A percentile compares a stretch with the other conserved stretches of the same genome.
Conservation (phyloP, 192 early-diverging fungal genomes). For the Backusella circina region DNA sequence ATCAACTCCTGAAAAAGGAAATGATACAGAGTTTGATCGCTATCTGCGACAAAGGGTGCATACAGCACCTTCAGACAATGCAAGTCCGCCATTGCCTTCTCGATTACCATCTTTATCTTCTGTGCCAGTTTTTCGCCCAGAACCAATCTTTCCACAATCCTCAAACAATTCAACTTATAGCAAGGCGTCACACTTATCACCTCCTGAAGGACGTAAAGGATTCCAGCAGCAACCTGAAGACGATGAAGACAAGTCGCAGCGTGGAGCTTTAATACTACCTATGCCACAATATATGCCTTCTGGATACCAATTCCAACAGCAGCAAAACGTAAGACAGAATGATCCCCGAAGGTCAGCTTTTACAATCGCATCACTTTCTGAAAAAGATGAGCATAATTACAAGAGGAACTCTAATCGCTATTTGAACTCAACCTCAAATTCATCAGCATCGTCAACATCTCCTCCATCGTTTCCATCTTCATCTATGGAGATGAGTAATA, state of each 20-base stretch:
- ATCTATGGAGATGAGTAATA: neutral
- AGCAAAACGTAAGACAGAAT: neutral
- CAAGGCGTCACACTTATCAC: neutral
- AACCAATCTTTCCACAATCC: neutral
- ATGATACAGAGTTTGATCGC: constrained; percentile 19
- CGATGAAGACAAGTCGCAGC: neutral
- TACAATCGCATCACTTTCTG: neutral
- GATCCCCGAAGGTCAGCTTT: constrained; percentile 5
- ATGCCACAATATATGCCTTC: neutral
- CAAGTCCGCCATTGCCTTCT: constrained; percentile 7
- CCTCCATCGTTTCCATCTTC: neutral
- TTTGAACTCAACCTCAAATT: constrained; percentile 3
- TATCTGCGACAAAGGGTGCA: constrained; percentile 15
- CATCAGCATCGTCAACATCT: neutral
- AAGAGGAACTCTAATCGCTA: neutral
- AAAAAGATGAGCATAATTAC: neutral
- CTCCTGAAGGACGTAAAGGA: neutral
- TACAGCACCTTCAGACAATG: neutral
- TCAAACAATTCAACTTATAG: neutral
- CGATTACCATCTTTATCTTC: neutral
- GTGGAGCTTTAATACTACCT: neutral
- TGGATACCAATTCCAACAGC: neutral
- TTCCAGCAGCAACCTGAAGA: neutral
- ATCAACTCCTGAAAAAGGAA: constrained; percentile 1
- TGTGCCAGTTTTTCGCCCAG: constrained; percentile 3